Evolutionary conservation across 176 grass and related monocot species (phyloP).

Genomic region (Cenchrus purpureus): DNA sequence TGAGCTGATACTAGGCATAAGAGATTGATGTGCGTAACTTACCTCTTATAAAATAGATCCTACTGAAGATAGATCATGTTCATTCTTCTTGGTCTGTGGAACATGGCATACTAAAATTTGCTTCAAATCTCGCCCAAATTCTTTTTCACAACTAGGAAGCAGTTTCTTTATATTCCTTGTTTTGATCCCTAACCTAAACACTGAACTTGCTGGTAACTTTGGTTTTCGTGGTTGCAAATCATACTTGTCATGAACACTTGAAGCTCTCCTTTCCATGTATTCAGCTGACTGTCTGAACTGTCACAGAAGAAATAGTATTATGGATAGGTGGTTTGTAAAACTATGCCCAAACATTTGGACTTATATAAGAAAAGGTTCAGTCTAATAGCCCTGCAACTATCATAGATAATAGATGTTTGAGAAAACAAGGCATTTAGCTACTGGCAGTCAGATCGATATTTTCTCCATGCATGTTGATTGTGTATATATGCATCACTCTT

Average conservation of each 20-base stretch:
- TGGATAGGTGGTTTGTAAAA: background rate
- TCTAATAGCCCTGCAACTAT: too few relatives aligned
- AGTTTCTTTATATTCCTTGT: conserved; percentile 77
- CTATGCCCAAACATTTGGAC: background rate
- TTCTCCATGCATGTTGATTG: too few relatives aligned
- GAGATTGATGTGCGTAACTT: background rate
- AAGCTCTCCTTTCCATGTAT: conserved; percentile 82
- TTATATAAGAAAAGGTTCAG: too few relatives aligned
- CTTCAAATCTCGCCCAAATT: conserved; percentile 23
- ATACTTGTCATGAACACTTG: conserved; percentile 20
- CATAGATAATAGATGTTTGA: too few relatives aligned
- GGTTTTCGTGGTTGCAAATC: conserved; percentile 40
- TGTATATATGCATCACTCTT: background rate
- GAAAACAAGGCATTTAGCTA: too few relatives aligned
- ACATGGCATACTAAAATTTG: conserved; percentile 25
- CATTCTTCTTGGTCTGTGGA: conserved; percentile 8
- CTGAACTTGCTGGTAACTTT: conserved; percentile 56
- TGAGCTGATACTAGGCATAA: background rate
- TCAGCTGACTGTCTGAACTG: conserved; percentile 72
- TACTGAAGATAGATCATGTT: background rate
- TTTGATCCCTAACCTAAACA: conserved; percentile 78
- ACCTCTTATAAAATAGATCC: conserved; percentile 17
- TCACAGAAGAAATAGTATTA: conserved; percentile 35
- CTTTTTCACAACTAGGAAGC: conserved; percentile 42
- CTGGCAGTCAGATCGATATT: too few relatives aligned